Base-by-base conservation (phyloP, 2,329 filamentous ascomycete species). In the Colletotrichum gloeosporioides region DNA sequence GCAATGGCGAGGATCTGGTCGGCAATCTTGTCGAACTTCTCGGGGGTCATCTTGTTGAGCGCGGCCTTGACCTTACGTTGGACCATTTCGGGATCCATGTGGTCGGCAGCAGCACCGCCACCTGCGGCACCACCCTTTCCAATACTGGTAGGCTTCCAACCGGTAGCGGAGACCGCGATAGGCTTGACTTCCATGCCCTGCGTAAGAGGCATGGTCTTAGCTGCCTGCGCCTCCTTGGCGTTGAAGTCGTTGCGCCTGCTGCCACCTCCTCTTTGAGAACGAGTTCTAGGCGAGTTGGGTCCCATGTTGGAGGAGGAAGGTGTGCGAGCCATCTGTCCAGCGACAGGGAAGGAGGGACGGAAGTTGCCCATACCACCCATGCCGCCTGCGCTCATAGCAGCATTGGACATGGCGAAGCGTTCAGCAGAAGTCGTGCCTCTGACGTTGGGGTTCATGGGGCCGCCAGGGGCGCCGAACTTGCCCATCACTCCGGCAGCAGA, bases 41-140 rank as follows among this genome's bases (percentile, higher is more conserved):
- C 97, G 0, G 97, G 97, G 0, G 97, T 99, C 97, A 99, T 99
- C 94, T 99, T 99, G 93, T 99, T 99, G 82, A 99, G 89, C 77
- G 95, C 95, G 78, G 96, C 94, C 93, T 99, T 99, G 84, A 99
- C 97, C 93, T 99, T 99, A 80, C 96, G 94, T 88, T 99, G 97
- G 75, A 99, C 97, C 89, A 97, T 92, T 81, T 96, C 95, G 29
- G 97, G 96, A 79, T 98, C 92, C 87, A 99, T 91, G 81, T 95
- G 90, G 67, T 88, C 88, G 72, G 85, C 83, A 49, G 85, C 83
- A 59, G 86, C 77, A 53, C 88, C 84, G 67, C 83, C 77, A 34
- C 84, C 83, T 53, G 83, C 82, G 36, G 84, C 79, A 67, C 81
- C 71, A 77, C 84, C 84, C 79, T 85, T 86, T 69, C 87, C 89